Evolutionary conservation across 768 basidiomycete species (phyloP).

Genomic region (Lentinula sp.): DNA sequence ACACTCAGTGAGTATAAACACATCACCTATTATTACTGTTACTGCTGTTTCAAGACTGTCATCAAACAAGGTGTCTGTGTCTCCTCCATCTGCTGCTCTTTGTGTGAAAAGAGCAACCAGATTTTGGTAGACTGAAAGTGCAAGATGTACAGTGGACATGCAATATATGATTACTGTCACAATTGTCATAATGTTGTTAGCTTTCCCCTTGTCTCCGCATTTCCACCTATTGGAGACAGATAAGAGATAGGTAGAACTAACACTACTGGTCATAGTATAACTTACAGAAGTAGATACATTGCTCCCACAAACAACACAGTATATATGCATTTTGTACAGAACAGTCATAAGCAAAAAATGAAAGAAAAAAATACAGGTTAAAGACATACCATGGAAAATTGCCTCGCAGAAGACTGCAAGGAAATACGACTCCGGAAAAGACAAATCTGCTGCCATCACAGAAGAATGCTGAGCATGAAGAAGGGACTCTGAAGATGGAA

Average conservation of each 20-base stretch:
- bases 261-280: neutral
- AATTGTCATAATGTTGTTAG: neutral
- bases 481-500: too few species aligned
- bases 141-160: slow-evolving; percentile 5
- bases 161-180: slow-evolving; percentile 2
- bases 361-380: too few species aligned
- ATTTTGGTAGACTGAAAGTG: neutral
- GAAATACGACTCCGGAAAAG: neutral
- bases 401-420: neutral
- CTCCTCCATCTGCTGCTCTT: neutral
- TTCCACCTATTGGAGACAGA: neutral
- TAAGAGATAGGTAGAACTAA: too few species aligned
- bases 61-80: neutral
- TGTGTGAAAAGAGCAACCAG: neutral
- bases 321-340: neutral
- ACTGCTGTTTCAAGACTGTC: too few species aligned
- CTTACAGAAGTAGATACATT: neutral
- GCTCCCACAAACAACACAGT: neutral
- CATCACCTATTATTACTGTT: too few species aligned
- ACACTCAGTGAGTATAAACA: too few species aligned
- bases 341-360: neutral
- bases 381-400: neutral
- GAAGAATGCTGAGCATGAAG: too few species aligned
- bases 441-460: too few species aligned
- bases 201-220: neutral